A percentile compares a stretch with the other conserved stretches of the same genome.
These are phyloP conservation scores for Calonectria montana DNA, from an alignment of 2,329 filamentous ascomycete genomes.

Conservation along the genomic window DNA sequence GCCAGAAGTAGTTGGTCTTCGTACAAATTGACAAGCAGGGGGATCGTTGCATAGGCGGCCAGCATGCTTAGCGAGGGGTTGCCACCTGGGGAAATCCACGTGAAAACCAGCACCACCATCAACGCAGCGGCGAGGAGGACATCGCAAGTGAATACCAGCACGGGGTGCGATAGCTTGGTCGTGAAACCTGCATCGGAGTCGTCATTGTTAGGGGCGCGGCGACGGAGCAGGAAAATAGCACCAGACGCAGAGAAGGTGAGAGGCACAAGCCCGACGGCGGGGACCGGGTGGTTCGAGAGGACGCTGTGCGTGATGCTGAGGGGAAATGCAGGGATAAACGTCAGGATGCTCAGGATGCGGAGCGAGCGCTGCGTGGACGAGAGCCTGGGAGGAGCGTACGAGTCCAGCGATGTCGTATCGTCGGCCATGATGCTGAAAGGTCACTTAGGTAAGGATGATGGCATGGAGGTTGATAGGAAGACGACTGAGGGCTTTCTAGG, in stretches of 20 bases:
- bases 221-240: conserved; percentile 39
- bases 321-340: conserved; percentile 53
- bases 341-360: conserved; percentile 49
- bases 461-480: neutral
- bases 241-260: conserved; percentile 50
- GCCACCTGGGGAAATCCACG: conserved; percentile 48
- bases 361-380: conserved; percentile 39
- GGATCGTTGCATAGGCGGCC: conserved; percentile 56
- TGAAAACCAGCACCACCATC: conserved; percentile 55
- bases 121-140: conserved; percentile 49
- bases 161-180: conserved; percentile 38
- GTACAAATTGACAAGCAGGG: conserved; percentile 55
- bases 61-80: conserved; percentile 52
- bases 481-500: neutral
- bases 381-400: conserved; percentile 24
- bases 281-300: conserved; percentile 48
- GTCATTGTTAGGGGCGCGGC: conserved; percentile 2
- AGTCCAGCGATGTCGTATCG: conserved; percentile 25
- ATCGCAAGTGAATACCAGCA: conserved; percentile 53
- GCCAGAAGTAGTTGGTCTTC: conserved; percentile 14
- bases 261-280: conserved; percentile 54
- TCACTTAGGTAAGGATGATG: neutral
- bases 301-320: conserved; percentile 53
- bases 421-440: conserved; percentile 26
- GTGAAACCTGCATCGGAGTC: conserved; percentile 1